Base-by-base conservation (phyloP, 257 asterid species). In the Anisodus tanguticus region DNA sequence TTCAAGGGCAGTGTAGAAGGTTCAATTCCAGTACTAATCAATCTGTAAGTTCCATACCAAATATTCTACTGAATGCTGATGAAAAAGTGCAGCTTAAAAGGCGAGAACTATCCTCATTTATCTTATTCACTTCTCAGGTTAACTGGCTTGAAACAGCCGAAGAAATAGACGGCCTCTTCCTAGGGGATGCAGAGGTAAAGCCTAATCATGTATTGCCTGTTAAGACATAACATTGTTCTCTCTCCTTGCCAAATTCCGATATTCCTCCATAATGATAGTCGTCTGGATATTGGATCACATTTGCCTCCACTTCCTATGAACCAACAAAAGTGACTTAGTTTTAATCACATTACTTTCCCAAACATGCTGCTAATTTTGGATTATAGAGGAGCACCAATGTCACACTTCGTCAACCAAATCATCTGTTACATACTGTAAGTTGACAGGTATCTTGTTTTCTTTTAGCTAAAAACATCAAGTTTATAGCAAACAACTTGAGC, bases 101-200 rank as follows among this genome's bases (percentile, higher is more conserved):
- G 60, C n/a, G 47, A 51, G 45, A 76, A 51, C 26, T 49, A 26
- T 51, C 8, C 63, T 76, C 63, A 76, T 76, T 13, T 76, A 49
- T 22, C 81, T 76, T 76, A 31, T 54, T 76, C 13, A 51, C 47
- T 76, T 83, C 66, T 81, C 91, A 93, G 96, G 51, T 90, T 82
- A 90, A 90, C 86, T 92, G 97, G 97, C 69, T 93, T 92, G 97
- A 91, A 74, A 92, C 89, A 16, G 97, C 97, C 86, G 97, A 93
- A 89, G 97, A 89, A 88, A 90, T 91, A 84, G 97, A 91, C 26
- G 95, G 92, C 82, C 86, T 93, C 58, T 93, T 93, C 86, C 93
- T 93, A 19, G 97, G 97, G 19, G 97, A 93, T 90, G 97, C 97
- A 26, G 97, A 93, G 97, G 97, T 93, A 86, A 51, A 35, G 47